Percentiles rank a stretch among this genome's conserved stretches.
phyloP scores from a whole-genome alignment of 2,329 filamentous ascomycete species.

The Chaetothyriales sp. region DNA sequence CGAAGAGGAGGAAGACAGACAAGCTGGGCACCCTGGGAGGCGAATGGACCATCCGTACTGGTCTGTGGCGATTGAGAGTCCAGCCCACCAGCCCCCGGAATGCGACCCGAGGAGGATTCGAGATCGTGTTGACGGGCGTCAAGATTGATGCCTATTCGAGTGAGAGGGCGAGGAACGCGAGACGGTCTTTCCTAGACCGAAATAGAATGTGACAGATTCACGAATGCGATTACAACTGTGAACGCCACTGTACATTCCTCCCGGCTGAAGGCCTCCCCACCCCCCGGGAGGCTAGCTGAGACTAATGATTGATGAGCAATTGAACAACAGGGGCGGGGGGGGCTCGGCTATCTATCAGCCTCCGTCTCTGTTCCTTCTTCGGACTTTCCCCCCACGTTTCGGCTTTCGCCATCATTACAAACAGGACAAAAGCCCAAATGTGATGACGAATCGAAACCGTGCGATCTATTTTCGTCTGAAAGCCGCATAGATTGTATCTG shows the following conservation, averaged over 20 bases:
- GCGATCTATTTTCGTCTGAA: no score
- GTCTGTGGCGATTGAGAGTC: slow-evolving; percentile 60
- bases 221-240: slow-evolving; percentile 88
- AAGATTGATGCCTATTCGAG: slow-evolving; percentile 60
- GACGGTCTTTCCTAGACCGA: slow-evolving; percentile 56
- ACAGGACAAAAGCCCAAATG: no score
- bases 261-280: no score
- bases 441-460: no score
- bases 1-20: slow-evolving; percentile 7
- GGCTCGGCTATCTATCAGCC: no score
- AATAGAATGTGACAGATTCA: slow-evolving; percentile 86
- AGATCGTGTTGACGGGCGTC: slow-evolving; percentile 62
- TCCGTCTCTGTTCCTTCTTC: no score
- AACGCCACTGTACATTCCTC: slow-evolving; percentile 27
- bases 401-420: no score
- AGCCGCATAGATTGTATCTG: no score
- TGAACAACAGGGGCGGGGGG: no score
- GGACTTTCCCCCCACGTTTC: no score
- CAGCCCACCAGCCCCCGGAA: slow-evolving; percentile 32
- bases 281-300: no score
- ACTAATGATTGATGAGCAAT: no score
- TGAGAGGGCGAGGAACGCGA: slow-evolving; percentile 52
- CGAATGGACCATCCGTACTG: slow-evolving; percentile 51
- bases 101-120: slow-evolving; percentile 39
- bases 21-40: slow-evolving; percentile 9